These are phyloP conservation scores for Cryptosporidium felis DNA, from an alignment of 169 alveolate species.

Conservation along the genomic window DNA sequence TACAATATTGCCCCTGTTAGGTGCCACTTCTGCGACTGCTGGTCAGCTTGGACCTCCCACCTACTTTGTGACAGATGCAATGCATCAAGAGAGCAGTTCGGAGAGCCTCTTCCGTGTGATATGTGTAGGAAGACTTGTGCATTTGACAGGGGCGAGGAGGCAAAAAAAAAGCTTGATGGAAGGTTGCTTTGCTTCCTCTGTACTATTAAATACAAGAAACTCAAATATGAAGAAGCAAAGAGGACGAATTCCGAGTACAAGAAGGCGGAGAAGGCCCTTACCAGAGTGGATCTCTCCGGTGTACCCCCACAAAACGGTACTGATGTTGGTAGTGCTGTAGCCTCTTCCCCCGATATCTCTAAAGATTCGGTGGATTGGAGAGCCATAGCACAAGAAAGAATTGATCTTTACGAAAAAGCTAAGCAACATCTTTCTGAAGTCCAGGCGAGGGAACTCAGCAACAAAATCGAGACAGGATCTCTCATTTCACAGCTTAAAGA, in stretches of 20 bases:
- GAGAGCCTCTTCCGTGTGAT: constrained; percentile 71
- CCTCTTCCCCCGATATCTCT: neutral
- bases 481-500: constrained; percentile 44
- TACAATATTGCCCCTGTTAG: constrained; percentile 55
- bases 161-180: constrained; percentile 51
- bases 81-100: constrained; percentile 31
- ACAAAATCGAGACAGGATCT: constrained; percentile 51
- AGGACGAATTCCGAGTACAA: constrained; percentile 42
- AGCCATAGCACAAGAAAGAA: constrained; percentile 33
- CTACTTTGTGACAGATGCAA: constrained; percentile 65
- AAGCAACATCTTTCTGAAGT: constrained; percentile 53
- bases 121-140: constrained; percentile 69
- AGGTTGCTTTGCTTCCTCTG: constrained; percentile 56
- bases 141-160: constrained; percentile 65
- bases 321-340: neutral
- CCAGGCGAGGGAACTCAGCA: constrained; percentile 37
- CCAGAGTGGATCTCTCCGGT: constrained; percentile 26
- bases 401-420: constrained; percentile 33
- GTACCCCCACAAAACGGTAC: neutral
- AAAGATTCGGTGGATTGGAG: constrained; percentile 22
- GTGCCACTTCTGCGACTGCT: constrained; percentile 67
- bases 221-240: constrained; percentile 40
- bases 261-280: constrained; percentile 39
- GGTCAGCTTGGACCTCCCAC: constrained; percentile 65
- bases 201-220: constrained; percentile 54